Conservation (phyloP, 192 early-diverging fungal genomes). For the Spinellus fusiger region DNA sequence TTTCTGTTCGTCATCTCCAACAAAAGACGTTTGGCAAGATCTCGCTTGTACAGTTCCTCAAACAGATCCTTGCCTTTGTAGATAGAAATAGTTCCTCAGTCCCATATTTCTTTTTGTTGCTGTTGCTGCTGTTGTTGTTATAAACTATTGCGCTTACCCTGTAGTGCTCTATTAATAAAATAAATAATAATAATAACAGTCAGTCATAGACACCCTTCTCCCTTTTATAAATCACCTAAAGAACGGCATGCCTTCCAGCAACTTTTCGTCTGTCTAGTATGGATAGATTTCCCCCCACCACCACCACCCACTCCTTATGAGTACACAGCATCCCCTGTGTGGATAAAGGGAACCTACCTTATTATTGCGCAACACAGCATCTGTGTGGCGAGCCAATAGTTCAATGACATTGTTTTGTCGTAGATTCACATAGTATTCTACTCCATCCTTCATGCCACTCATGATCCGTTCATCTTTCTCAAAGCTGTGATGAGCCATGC, state of each 20-base stretch:
- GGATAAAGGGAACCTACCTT: too few relatives aligned
- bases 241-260: constrained; percentile 11
- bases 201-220: neutral
- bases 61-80: constrained; percentile 86
- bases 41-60: constrained; percentile 94
- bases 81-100: too few relatives aligned
- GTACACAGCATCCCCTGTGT: constrained; percentile 26
- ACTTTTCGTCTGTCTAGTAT: constrained; percentile 8
- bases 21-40: constrained; percentile 88
- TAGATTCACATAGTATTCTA: constrained; percentile 69
- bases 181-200: neutral
- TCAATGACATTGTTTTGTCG: constrained; percentile 68
- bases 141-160: neutral
- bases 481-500: constrained; percentile 56
- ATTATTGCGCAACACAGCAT: constrained; percentile 47
- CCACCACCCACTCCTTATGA: neutral
- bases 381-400: constrained; percentile 66
- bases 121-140: neutral
- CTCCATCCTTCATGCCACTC: constrained; percentile 52
- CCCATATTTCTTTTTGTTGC: too few relatives aligned
- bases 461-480: constrained; percentile 26
- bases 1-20: constrained; percentile 74
- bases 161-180: neutral
- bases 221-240: constrained; percentile 1
- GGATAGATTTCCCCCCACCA: neutral